phyloP scores from a whole-genome alignment of 768 basidiomycete species.

The Tylopilus rubrobrunneus region DNA sequence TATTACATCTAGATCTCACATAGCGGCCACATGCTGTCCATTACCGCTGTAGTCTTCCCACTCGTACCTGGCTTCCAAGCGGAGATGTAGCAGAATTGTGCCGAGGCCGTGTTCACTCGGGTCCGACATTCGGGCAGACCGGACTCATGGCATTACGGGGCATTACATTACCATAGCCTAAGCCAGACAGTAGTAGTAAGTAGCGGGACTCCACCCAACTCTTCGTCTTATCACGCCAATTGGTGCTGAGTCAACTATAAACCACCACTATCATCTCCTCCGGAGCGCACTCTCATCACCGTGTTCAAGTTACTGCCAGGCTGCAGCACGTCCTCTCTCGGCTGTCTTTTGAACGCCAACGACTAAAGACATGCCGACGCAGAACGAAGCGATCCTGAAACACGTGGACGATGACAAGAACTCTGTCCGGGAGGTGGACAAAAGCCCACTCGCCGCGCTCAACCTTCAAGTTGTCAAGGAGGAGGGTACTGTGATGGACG shows the following conservation, averaged over 20 bases:
- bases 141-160: too few species aligned
- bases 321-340: slow-evolving; percentile 13
- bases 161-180: background rate
- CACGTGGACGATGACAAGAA: too few species aligned
- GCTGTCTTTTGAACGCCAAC: background rate
- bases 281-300: background rate
- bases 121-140: too few species aligned
- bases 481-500: slow-evolving; percentile 31
- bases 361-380: slow-evolving; percentile 1
- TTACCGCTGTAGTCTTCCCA: too few species aligned
- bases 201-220: background rate
- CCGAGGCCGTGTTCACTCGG: too few species aligned
- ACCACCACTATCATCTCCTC: background rate
- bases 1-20: slow-evolving; percentile 6
- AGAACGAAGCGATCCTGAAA: slow-evolving; percentile 8
- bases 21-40: too few species aligned
- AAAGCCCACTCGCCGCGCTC: slow-evolving; percentile 1
- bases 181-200: background rate
- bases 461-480: slow-evolving; percentile 2
- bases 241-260: slow-evolving; percentile 12
- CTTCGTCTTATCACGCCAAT: background rate
- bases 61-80: too few species aligned
- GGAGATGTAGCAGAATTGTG: too few species aligned
- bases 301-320: slow-evolving; percentile 4
- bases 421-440: background rate